Evolutionary conservation across 2,329 filamentous ascomycete species (phyloP).

Genomic region (Hypoxylon sp.): DNA sequence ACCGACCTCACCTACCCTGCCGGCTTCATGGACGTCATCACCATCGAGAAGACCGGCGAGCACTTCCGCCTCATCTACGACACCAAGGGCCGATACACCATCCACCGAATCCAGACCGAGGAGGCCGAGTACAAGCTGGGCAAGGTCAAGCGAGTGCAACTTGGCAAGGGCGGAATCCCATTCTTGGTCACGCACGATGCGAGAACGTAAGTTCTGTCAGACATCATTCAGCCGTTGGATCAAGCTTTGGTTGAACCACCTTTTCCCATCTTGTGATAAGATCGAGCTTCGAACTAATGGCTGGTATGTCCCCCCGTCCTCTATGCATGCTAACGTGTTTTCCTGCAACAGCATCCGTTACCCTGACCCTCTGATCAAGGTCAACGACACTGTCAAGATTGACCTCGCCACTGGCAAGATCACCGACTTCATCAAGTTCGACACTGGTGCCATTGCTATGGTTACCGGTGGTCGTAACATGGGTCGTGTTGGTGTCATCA

Average conservation of each 20-base stretch:
- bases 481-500: constrained; percentile 99
- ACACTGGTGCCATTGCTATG: constrained; percentile 98
- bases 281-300: constrained; percentile 64
- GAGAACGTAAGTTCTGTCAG: constrained; percentile 98
- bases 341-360: constrained; percentile 87
- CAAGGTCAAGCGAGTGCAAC: constrained; percentile 99
- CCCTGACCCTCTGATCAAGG: constrained; percentile 98
- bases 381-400: constrained; percentile 99
- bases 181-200: constrained; percentile 99
- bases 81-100: constrained; percentile 99
- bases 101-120: constrained; percentile 98
- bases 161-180: constrained; percentile 99
- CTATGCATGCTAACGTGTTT: constrained; percentile 59
- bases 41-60: constrained; percentile 99
- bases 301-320: constrained; percentile 65
- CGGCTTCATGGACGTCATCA: constrained; percentile 99
- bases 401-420: constrained; percentile 98
- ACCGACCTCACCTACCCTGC: constrained; percentile 98
- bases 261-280: constrained; percentile 53
- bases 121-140: constrained; percentile 99
- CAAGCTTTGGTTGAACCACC: constrained; percentile 89
- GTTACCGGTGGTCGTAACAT: constrained; percentile 99
- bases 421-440: constrained; percentile 97
- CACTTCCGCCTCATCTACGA: constrained; percentile 99
- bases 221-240: constrained; percentile 99